Evolutionary conservation across 202 grass and related monocot species (phyloP), one percentile per base, ranked within the genome.

Genomic region (Elaeis oleifera): DNA sequence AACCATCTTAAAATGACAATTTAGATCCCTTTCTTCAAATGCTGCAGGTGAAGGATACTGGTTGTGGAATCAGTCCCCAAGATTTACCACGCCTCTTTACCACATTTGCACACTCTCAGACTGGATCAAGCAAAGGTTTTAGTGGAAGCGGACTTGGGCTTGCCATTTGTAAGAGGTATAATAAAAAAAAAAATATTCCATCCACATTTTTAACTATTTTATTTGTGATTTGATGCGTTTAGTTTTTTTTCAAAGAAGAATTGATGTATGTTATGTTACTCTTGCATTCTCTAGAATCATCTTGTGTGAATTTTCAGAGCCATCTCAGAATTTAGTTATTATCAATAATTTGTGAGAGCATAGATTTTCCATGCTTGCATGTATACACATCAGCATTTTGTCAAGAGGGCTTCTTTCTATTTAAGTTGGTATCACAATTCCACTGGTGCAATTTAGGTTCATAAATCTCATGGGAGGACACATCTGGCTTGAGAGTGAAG

Each of bases 101-200:
- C 23, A 95, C 78, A 85, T 87, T 80, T 77, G 68, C 78, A 24
- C 75, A 71, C 15, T 26, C 62, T 0, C 69, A 83, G 6, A 63
- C 49, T 63, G 50, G 59, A 39, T 28, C 44, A 63, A 73, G 63
- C 59, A 55, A 54, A 13, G 49, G 49, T 9, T 48, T 18, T 23
- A 55, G 28, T 14, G 70, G 90, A 51, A 82, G 65, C 5, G 86
- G 86, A 52, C 63, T 96, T 60, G 90, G 90, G 17, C 72, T 95
- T 71, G 90, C 86, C 19, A 84, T 95, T 69, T 95, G 72, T 50
- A 95, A 78, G 73, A 96, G 90, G 90, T 90, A 95, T 59, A 18
- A 4, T 8, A 18, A 61, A 76, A 44, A 44, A 3, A 0, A 76
- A 44, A 44, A 3, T 0, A 44, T 44, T 44, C 36, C 36, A 44